Conservation (phyloP, 2,329 filamentous ascomycete species). For the Arachnomyces sp. region DNA sequence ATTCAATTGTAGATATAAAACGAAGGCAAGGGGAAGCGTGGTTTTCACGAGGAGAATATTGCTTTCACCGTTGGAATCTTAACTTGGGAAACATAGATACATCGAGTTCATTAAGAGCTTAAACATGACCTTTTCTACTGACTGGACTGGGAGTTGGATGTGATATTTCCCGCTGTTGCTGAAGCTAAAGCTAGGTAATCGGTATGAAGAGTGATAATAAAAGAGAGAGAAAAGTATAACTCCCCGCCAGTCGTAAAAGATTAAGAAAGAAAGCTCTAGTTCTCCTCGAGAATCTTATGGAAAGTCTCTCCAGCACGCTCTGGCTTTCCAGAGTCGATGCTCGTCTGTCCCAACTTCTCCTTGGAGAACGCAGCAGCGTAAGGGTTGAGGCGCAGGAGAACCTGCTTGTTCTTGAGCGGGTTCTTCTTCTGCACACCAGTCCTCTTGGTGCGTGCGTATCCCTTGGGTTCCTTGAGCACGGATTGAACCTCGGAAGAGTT, state of each 20-base stretch:
- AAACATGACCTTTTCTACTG: too few species aligned
- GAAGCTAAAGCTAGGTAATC: too few species aligned
- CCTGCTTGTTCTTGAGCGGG: conserved; percentile 97
- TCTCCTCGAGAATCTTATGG: conserved; percentile 43
- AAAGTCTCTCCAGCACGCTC: conserved; percentile 46
- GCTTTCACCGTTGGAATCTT: too few species aligned
- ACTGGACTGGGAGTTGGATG: too few species aligned
- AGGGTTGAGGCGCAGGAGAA: conserved; percentile 96
- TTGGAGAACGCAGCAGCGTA: conserved; percentile 88
- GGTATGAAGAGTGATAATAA: background rate
- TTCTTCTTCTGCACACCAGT: conserved; percentile 98
- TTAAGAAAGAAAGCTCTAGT: conserved; percentile 34
- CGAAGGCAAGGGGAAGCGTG: too few species aligned
- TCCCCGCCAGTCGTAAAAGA: conserved; percentile 1
- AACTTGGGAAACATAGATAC: too few species aligned
- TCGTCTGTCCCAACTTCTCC: conserved; percentile 69
- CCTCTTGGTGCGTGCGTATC: conserved; percentile 83
- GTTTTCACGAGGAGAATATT: too few species aligned
- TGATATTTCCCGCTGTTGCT: too few species aligned
- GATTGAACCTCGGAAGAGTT: conserved; percentile 98
- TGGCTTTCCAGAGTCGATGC: conserved; percentile 56
- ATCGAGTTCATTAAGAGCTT: too few species aligned
- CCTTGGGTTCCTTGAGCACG: conserved; percentile 86
- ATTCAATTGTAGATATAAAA: too few species aligned
- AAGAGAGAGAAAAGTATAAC: conserved; percentile 9